Evolutionary conservation across 306 rosid species (phyloP).

Genomic region (Sophora flavescens): DNA sequence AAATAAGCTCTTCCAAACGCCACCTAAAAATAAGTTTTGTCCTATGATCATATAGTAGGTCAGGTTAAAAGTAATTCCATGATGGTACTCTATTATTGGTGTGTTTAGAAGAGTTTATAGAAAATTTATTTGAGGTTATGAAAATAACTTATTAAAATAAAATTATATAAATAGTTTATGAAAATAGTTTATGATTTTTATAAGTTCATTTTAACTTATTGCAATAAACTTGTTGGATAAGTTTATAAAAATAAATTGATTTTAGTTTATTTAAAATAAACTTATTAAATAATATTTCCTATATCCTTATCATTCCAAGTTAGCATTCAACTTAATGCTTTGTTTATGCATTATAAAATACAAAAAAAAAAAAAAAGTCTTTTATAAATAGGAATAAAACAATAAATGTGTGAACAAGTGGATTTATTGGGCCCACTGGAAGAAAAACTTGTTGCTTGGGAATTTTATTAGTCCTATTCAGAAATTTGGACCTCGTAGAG

Average conservation of each 20-base stretch:
- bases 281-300: neutral
- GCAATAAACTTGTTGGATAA: no score
- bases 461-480: neutral
- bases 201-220: no score
- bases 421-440: neutral
- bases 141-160: no score
- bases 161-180: no score
- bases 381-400: neutral
- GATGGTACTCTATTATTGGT: neutral
- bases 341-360: neutral
- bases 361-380: neutral
- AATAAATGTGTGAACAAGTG: neutral
- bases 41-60: neutral
- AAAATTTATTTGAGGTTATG: no score
- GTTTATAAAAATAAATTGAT: no score
- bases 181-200: no score
- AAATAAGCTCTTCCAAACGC: no score
- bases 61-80: neutral
- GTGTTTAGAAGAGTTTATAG: no score
- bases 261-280: no score
- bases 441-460: neutral
- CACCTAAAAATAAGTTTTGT: no score
- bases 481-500: constrained; percentile 5
- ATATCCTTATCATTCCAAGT: neutral
- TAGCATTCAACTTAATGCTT: constrained; percentile 11